Percentiles rank a stretch among this genome's conserved stretches.
Evolutionary conservation across 208 protist species (phyloP).

Genomic region (Entamoeba invadens): DNA sequence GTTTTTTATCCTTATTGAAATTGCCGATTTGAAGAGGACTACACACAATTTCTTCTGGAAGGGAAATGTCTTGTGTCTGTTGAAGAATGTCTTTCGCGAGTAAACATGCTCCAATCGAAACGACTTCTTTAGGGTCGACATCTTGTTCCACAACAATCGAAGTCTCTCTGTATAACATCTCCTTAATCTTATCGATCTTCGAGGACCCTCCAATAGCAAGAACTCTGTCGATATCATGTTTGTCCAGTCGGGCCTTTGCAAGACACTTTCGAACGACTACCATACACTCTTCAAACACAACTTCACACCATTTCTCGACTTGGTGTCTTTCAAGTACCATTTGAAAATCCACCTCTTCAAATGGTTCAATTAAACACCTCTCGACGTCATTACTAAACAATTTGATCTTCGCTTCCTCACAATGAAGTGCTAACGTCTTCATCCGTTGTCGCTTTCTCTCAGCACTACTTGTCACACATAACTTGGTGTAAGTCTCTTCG

Average conservation of each 20-base stretch:
- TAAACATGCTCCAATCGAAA: constrained; percentile 73
- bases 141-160: constrained; percentile 85
- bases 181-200: constrained; percentile 86
- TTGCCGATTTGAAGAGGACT: neutral
- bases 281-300: neutral
- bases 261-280: neutral
- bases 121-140: constrained; percentile 82
- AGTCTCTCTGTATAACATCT: constrained; percentile 71
- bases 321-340: no score
- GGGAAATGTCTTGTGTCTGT: neutral
- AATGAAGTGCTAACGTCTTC: no score
- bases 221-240: constrained; percentile 78
- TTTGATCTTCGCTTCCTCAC: no score
- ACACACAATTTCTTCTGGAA: neutral
- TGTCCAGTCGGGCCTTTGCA: constrained; percentile 46
- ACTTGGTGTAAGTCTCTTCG: neutral
- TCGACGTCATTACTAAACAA: no score
- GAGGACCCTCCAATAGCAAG: constrained; percentile 82
- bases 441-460: neutral
- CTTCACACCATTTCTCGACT: neutral
- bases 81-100: neutral
- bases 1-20: neutral
- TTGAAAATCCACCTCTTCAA: no score
- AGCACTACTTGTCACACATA: neutral
- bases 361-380: no score